These are phyloP conservation scores for Penicillium sp. DNA, from an alignment of 2,329 filamentous ascomycete species.

Conservation along the genomic window DNA sequence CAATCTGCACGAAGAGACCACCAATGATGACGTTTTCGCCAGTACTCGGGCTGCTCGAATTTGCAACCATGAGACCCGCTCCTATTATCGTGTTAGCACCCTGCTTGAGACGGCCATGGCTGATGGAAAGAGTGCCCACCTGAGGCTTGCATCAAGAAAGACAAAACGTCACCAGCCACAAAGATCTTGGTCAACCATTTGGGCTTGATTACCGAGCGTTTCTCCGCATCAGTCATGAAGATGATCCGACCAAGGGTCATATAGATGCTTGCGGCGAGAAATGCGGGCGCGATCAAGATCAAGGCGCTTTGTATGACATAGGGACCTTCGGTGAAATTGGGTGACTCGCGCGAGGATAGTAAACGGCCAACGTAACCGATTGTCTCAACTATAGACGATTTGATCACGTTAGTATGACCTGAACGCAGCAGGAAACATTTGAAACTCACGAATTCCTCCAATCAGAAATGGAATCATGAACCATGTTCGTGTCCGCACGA, in stretches of 20 bases:
- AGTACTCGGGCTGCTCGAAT: conserved; percentile 11
- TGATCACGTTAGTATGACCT: neutral
- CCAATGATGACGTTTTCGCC: conserved; percentile 31
- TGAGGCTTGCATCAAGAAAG: conserved; percentile 34
- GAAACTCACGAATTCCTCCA: conserved; percentile 36
- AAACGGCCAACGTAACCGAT: conserved; percentile 56
- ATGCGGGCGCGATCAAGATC: conserved; percentile 30
- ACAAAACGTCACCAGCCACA: conserved; percentile 33
- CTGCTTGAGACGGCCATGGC: neutral
- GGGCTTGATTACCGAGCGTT: conserved; percentile 19
- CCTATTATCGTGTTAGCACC: conserved; percentile 15
- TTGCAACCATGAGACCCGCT: conserved; percentile 27
- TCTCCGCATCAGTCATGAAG: conserved; percentile 24
- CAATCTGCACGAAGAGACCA: conserved; percentile 33
- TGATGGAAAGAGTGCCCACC: conserved; percentile 11
- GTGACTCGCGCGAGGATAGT: conserved; percentile 39
- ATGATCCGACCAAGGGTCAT: conserved; percentile 34
- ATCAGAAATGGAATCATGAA: conserved; percentile 32
- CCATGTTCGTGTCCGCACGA: conserved; percentile 27
- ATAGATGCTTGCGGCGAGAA: conserved; percentile 31
- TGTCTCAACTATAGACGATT: conserved; percentile 45
- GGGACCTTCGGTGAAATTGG: conserved; percentile 25
- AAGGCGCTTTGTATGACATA: conserved; percentile 31
- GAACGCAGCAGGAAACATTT: fast-evolving
- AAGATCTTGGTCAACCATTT: conserved; percentile 32